Evolutionary conservation across 176 grass and related monocot species (phyloP), one percentile per base, ranked within the genome.

Genomic region (Triticum urartu): DNA sequence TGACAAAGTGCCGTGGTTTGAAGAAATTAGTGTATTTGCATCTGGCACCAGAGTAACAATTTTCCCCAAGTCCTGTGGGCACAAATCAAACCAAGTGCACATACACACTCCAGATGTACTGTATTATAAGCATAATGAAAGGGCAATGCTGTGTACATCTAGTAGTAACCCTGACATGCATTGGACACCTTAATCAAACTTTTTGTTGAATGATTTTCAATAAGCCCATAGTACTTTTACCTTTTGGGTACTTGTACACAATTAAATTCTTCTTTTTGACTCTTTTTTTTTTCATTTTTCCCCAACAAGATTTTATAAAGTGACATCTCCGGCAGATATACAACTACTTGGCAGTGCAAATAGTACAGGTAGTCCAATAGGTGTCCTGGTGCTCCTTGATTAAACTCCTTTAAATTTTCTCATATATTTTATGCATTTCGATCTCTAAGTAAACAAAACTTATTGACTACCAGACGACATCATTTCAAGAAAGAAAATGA

Each of bases 181-280:
- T 14, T 32, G 3, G 63, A 77, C 47, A 75, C 34, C 24, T 81
- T 20, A 56, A 85, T 45, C 40, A 80, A 79, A 58, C 69, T 76
- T 81, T 85, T 61, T 78, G 78, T 81, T 68, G 62, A 22, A 48
- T 43, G 70, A n/a, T 39, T 45, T 43, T 68, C 68, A 81, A 64
- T 80, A n/a, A 82, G 39, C 28, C 15, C 24, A 22, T 82, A 35
- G 2, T 79, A 72, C 88, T 90, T 90, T 90, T 90, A 86, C 42
- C 88, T 86, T 90, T 90, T 43, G 22, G 84, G 88, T 90, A 65
- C 78, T 24, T 62, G 83, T 86, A 81, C 65, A 83, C 3, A 64
- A 82, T 90, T 77, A 52, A 77, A 77, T 67, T 77, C 60, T 54
- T 34, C 61, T 11, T 85, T 76, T 85, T 85, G 72, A 77, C 83